phyloP scores from a whole-genome alignment of 148 eudicot species.

The Chenopodium formosanum region DNA sequence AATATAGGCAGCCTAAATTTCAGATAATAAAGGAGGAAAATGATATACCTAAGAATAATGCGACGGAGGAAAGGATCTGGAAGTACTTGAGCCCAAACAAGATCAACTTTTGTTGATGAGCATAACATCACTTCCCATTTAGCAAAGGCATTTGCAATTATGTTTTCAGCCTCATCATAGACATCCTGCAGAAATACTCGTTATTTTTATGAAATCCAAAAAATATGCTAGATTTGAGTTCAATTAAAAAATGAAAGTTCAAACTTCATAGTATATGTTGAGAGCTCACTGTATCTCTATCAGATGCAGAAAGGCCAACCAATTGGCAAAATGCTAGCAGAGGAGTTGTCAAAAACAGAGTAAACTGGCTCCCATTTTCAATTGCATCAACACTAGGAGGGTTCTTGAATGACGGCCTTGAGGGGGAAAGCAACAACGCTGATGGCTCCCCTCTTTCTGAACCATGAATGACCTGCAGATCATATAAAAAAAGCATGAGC shows the following conservation, averaged over 20 bases:
- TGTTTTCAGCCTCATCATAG: slow-evolving; percentile 61
- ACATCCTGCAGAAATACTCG: slow-evolving; percentile 48
- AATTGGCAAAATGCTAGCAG: slow-evolving; percentile 88
- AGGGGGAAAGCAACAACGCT: slow-evolving; percentile 79
- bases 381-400: slow-evolving; percentile 41
- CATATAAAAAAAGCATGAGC: slow-evolving; percentile 9
- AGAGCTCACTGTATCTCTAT: slow-evolving; percentile 52
- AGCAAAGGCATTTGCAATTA: slow-evolving; percentile 67
- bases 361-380: slow-evolving; percentile 80
- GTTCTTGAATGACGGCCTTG: slow-evolving; percentile 58
- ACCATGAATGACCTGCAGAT: slow-evolving; percentile 82
- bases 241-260: not conserved
- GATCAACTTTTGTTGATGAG: slow-evolving; percentile 64
- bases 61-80: slow-evolving; percentile 87
- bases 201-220: slow-evolving; percentile 3
- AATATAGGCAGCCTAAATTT: not conserved
- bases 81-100: slow-evolving; percentile 94
- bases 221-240: not conserved
- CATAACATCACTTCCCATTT: slow-evolving; percentile 90
- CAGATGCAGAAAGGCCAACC: slow-evolving; percentile 58
- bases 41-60: slow-evolving; percentile 73
- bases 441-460: slow-evolving; percentile 89
- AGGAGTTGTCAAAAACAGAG: slow-evolving; percentile 85
- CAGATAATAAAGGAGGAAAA: slow-evolving; percentile 3
- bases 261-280: not conserved